phyloP scores from a whole-genome alignment of 179 eudicot genomes.

The Gypsophila paniculata region DNA sequence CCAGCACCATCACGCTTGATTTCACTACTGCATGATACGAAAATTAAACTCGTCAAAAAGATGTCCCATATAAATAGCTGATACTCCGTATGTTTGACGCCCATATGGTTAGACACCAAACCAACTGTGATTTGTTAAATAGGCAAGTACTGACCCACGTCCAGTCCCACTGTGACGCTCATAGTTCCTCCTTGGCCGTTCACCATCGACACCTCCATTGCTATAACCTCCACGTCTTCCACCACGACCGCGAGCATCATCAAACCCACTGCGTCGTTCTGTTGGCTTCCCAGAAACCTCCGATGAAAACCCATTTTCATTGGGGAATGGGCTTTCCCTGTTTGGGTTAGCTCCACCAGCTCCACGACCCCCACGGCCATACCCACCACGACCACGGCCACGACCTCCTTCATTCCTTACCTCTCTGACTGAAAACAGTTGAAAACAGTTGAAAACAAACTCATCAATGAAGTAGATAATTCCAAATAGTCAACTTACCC shows the following conservation, averaged over 20 bases:
- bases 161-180: constrained; percentile 96
- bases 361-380: constrained; percentile 43
- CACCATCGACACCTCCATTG: constrained; percentile 77
- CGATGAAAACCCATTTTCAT: constrained; percentile 40
- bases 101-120: background rate
- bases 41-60: background rate
- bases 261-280: constrained; percentile 63
- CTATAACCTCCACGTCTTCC: constrained; percentile 68
- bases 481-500: background rate
- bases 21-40: constrained; percentile 43
- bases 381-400: constrained; percentile 54
- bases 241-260: constrained; percentile 66
- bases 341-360: constrained; percentile 45
- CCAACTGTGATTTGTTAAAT: background rate
- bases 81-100: background rate
- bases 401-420: constrained; percentile 58
- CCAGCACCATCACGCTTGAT: constrained; percentile 90
- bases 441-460: background rate
- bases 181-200: constrained; percentile 53
- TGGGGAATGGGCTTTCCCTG: constrained; percentile 41
- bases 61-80: background rate
- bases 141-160: constrained; percentile 50
- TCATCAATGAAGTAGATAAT: background rate
- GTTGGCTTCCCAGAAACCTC: constrained; percentile 42
- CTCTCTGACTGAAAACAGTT: constrained; percentile 13